phyloP scores from a whole-genome alignment of 805 yeast genomes.

The Vanderwaltozyma yarrowii region DNA sequence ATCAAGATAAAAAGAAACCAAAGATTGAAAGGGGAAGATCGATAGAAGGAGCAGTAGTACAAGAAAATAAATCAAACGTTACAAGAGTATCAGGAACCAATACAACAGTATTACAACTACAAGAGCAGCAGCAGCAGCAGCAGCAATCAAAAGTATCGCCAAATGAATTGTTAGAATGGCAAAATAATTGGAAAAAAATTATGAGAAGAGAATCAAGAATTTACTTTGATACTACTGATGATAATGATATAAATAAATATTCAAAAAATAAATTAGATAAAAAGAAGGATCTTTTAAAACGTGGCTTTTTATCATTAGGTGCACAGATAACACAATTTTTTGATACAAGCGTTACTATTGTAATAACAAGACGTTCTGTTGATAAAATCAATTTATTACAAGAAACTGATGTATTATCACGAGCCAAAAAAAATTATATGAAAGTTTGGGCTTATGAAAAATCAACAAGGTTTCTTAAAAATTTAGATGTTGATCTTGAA shows the following conservation, averaged over 20 bases:
- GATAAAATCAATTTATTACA: constrained; percentile 32
- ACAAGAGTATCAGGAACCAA: constrained; percentile 7
- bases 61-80: constrained; percentile 4
- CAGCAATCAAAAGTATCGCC: constrained; percentile 16
- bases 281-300: constrained; percentile 20
- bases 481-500: constrained; percentile 41
- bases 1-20: constrained; percentile 14
- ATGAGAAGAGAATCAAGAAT: constrained; percentile 46
- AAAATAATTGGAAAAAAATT: constrained; percentile 50
- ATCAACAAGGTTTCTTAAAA: constrained; percentile 64
- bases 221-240: constrained; percentile 47
- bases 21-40: constrained; percentile 24
- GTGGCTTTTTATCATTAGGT: constrained; percentile 35
- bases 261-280: constrained; percentile 20
- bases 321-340: constrained; percentile 52
- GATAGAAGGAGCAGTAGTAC: constrained; percentile 28
- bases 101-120: constrained; percentile 7
- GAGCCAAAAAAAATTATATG: constrained; percentile 49
- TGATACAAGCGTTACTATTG: constrained; percentile 58
- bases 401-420: constrained; percentile 52
- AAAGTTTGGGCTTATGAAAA: constrained; percentile 88
- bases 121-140: not conserved
- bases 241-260: constrained; percentile 11
- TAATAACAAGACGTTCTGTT: constrained; percentile 55
- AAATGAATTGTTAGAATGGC: constrained; percentile 46